phyloP scores from a whole-genome alignment of 805 yeast species.

The Candida dendrica region DNA sequence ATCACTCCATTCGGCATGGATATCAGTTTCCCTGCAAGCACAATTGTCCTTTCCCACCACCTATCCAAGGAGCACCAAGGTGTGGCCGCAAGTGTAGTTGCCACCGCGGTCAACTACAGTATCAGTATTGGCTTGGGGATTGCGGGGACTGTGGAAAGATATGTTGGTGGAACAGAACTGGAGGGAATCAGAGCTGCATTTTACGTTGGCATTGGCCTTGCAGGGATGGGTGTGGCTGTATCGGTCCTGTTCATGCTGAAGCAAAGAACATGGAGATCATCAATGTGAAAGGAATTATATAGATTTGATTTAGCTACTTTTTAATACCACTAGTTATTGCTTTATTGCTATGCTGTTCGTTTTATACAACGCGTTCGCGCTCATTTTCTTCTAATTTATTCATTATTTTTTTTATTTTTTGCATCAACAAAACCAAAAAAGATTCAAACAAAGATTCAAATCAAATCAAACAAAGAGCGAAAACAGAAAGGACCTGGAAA shows the following conservation, averaged over 20 bases:
- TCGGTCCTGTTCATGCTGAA: neutral
- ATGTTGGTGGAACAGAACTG: neutral
- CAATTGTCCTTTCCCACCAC: constrained; percentile 44
- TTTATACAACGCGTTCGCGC: neutral
- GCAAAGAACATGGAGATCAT: neutral
- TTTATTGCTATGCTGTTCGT: too few relatives aligned
- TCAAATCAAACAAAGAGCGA: too few relatives aligned
- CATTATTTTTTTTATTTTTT: too few relatives aligned
- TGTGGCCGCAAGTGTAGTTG: constrained; percentile 56
- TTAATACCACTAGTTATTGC: too few relatives aligned
- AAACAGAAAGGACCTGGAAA: too few relatives aligned
- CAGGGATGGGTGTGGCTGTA: neutral
- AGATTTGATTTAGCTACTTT: too few relatives aligned
- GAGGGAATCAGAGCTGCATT: neutral
- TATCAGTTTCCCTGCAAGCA: constrained; percentile 60
- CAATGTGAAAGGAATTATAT: neutral
- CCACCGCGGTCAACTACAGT: constrained; percentile 58
- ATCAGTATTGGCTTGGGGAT: constrained; percentile 56
- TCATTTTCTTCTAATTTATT: too few relatives aligned
- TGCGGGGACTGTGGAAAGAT: constrained; percentile 35
- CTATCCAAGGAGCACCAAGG: constrained; percentile 58
- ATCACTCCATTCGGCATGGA: constrained; percentile 63
- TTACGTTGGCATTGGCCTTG: neutral
- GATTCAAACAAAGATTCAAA: too few relatives aligned
- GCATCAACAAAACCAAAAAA: too few relatives aligned